Conservation (phyloP, 257 asterid genomes). For the Solanum gracilifrons region DNA sequence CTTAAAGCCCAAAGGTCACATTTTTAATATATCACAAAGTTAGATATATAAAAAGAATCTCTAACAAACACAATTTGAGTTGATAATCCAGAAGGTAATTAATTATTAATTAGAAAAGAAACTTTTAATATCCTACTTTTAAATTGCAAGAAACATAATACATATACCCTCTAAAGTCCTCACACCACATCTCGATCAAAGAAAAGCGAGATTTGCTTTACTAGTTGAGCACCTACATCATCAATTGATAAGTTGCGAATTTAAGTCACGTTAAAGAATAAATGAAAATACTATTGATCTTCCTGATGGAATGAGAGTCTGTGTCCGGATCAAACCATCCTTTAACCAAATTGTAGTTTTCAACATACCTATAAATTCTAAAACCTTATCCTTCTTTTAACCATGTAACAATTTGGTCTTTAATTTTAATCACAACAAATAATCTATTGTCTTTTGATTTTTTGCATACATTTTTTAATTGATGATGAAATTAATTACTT, state of each 20-base stretch:
- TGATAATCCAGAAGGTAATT: background rate
- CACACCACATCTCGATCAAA: background rate
- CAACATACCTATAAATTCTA: background rate
- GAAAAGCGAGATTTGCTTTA: background rate
- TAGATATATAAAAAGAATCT: no score
- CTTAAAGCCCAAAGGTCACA: no score
- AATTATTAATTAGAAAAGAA: background rate
- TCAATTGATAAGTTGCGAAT: background rate
- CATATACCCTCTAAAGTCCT: background rate
- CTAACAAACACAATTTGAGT: background rate
- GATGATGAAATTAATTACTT: background rate
- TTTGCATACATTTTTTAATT: background rate
- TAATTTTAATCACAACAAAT: background rate
- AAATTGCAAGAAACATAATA: background rate
- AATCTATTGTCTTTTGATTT: background rate
- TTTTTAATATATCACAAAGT: background rate
- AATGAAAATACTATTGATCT: background rate
- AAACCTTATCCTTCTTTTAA: background rate
- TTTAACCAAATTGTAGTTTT: background rate
- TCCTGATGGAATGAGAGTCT: no score
- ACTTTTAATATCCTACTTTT: no score
- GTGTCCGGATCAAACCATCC: background rate
- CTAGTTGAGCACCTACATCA: background rate
- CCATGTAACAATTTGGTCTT: no score
- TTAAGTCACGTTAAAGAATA: background rate